A percentile compares a stretch with the other conserved stretches of the same genome.
These are phyloP conservation scores for Centella asiatica DNA, from an alignment of 129 eudicot species.

Conservation along the genomic window DNA sequence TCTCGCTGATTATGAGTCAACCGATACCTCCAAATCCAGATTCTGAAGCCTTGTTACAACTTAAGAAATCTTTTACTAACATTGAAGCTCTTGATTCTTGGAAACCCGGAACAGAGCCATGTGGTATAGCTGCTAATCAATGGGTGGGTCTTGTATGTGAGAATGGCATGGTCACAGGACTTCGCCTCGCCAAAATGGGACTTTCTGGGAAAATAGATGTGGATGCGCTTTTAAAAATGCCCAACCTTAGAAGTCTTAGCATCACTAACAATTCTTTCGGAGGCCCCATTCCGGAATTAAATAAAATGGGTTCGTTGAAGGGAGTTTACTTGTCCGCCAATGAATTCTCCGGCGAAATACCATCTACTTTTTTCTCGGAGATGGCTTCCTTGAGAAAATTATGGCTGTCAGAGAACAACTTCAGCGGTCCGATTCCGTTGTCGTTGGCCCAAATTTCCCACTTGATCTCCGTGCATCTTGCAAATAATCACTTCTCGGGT, in stretches of 20 bases:
- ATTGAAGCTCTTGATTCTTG: constrained; percentile 29
- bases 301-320: constrained; percentile 19
- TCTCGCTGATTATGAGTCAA: too few relatives aligned
- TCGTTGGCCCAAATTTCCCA: constrained; percentile 16
- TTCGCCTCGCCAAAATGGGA: constrained; percentile 21
- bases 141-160: constrained; percentile 33
- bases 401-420: constrained; percentile 29
- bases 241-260: constrained; percentile 22
- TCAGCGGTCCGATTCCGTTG: constrained; percentile 32
- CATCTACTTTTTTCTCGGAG: constrained; percentile 18
- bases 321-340: constrained; percentile 31
- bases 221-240: constrained; percentile 22
- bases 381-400: constrained; percentile 34
- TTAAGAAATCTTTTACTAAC: constrained; percentile 23
- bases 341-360: constrained; percentile 34
- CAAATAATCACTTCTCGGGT: constrained; percentile 37
- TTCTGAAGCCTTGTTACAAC: constrained; percentile 31
- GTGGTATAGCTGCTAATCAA: constrained; percentile 1
- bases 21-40: constrained; percentile 7
- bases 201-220: constrained; percentile 38
- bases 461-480: constrained; percentile 29
- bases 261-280: constrained; percentile 22
- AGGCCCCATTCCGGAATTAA: constrained; percentile 39
- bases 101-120: constrained; percentile 25
- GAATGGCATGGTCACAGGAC: constrained; percentile 17